Percentiles rank a stretch among this genome's conserved stretches.
Evolutionary conservation across 768 basidiomycete species (phyloP).

Genomic region (Termitomyces sp.): DNA sequence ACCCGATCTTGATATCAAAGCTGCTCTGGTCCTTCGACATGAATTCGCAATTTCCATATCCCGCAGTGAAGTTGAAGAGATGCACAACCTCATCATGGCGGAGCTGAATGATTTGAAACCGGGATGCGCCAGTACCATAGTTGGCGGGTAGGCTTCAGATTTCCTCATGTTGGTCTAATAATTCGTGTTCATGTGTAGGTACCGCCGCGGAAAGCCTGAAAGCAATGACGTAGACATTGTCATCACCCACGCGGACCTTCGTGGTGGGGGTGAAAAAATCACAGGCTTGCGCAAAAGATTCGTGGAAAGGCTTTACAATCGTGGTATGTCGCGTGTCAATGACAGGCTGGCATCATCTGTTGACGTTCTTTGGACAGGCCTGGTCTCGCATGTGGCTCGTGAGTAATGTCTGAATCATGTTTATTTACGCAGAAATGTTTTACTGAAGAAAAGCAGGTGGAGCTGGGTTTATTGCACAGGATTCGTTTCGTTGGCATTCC

Average conservation of each 20-base stretch:
- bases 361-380: slow-evolving; percentile 34
- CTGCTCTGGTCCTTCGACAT: slow-evolving; percentile 55
- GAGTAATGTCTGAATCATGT: slow-evolving; percentile 25
- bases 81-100: slow-evolving; percentile 62
- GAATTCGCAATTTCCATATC: slow-evolving; percentile 61
- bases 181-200: slow-evolving; percentile 47
- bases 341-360: background rate
- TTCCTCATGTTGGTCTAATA: background rate
- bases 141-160: slow-evolving; percentile 65
- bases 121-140: slow-evolving; percentile 73
- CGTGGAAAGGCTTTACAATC: slow-evolving; percentile 51
- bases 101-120: slow-evolving; percentile 60
- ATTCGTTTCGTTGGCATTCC: slow-evolving; percentile 67
- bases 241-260: slow-evolving; percentile 64
- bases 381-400: slow-evolving; percentile 88
- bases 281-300: slow-evolving; percentile 62
- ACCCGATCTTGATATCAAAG: slow-evolving; percentile 43
- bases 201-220: slow-evolving; percentile 77
- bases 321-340: slow-evolving; percentile 38
- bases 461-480: slow-evolving; percentile 55
- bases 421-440: background rate
- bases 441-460: slow-evolving; percentile 39
- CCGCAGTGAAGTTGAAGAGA: slow-evolving; percentile 74
- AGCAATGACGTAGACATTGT: slow-evolving; percentile 91
- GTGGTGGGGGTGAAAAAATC: slow-evolving; percentile 42